These are phyloP conservation scores for Hanseniaspora clermontiae DNA, from an alignment of 805 yeast species.

Conservation along the genomic window DNA sequence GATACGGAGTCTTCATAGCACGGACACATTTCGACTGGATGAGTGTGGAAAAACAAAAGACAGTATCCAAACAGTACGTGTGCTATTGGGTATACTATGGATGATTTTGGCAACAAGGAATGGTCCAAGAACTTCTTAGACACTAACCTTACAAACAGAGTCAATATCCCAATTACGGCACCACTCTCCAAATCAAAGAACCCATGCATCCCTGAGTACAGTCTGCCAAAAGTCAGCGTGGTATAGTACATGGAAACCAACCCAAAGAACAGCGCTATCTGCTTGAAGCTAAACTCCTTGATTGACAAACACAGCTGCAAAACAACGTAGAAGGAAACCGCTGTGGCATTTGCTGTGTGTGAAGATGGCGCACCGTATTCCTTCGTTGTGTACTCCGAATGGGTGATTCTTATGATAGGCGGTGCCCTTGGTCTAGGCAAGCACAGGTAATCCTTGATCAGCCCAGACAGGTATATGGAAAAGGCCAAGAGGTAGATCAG, in stretches of 20 bases:
- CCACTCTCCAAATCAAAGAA: slow-evolving; percentile 65
- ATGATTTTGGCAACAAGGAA: slow-evolving; percentile 1
- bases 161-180: slow-evolving; percentile 42
- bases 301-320: slow-evolving; percentile 13
- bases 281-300: not conserved
- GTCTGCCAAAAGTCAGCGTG: slow-evolving; percentile 62
- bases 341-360: slow-evolving; percentile 89
- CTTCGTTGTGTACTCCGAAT: slow-evolving; percentile 78
- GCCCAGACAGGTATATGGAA: slow-evolving; percentile 56
- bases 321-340: slow-evolving; percentile 48
- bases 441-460: slow-evolving; percentile 70
- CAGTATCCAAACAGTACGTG: slow-evolving; percentile 33
- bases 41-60: slow-evolving; percentile 57
- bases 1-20: slow-evolving; percentile 94
- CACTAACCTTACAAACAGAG: slow-evolving; percentile 37
- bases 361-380: slow-evolving; percentile 94
- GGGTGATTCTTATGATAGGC: slow-evolving; percentile 76
- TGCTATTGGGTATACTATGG: slow-evolving; percentile 31
- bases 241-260: slow-evolving; percentile 37
- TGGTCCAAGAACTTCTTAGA: slow-evolving; percentile 36
- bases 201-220: slow-evolving; percentile 98
- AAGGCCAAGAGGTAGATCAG: slow-evolving; percentile 52
- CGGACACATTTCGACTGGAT: slow-evolving; percentile 88
- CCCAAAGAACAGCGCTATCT: slow-evolving; percentile 16
- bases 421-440: slow-evolving; percentile 89